A percentile compares a stretch with the other conserved stretches of the same genome.
Evolutionary conservation across 805 yeast species (phyloP).

Genomic region (Yueomyces sp.): DNA sequence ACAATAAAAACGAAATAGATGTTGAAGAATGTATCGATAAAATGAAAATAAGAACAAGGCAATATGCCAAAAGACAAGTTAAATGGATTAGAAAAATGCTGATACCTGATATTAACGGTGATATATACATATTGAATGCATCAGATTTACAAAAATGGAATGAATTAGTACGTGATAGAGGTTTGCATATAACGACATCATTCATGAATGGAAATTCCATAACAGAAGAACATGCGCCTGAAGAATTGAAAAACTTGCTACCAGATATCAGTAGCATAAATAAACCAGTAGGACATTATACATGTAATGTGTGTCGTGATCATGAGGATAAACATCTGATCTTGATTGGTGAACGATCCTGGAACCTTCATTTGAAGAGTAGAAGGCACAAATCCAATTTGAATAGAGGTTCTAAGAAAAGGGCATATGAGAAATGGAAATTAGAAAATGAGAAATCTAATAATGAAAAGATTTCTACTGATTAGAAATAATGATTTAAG

Average conservation of each 20-base stretch:
- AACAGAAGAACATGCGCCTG: slow-evolving; percentile 26
- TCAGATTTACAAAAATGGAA: slow-evolving; percentile 57
- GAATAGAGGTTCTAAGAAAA: slow-evolving; percentile 34
- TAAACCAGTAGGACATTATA: slow-evolving; percentile 48
- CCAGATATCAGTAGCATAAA: slow-evolving; percentile 2
- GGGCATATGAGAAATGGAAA: slow-evolving; percentile 38
- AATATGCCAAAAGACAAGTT: slow-evolving; percentile 77
- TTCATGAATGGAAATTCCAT: slow-evolving; percentile 23
- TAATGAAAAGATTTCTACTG: no score
- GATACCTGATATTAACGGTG: slow-evolving; percentile 48
- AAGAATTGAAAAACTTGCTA: slow-evolving; percentile 17
- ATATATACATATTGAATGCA: slow-evolving; percentile 61
- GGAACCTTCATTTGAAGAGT: slow-evolving; percentile 55
- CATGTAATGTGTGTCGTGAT: slow-evolving; percentile 55
- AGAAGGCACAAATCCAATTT: slow-evolving; percentile 50
- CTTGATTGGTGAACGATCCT: slow-evolving; percentile 60
- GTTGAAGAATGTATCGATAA: slow-evolving; percentile 41
- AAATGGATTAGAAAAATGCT: slow-evolving; percentile 78
- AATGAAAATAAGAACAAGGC: slow-evolving; percentile 77
- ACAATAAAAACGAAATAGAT: slow-evolving; percentile 10
- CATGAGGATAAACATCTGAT: slow-evolving; percentile 41
- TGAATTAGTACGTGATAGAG: slow-evolving; percentile 39
- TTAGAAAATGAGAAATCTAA: slow-evolving; percentile 2
- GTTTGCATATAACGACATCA: slow-evolving; percentile 32
- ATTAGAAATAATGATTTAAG: neutral